These are phyloP conservation scores for Xylaria intraflava DNA, from an alignment of 495 filamentous ascomycete species.

Conservation along the genomic window DNA sequence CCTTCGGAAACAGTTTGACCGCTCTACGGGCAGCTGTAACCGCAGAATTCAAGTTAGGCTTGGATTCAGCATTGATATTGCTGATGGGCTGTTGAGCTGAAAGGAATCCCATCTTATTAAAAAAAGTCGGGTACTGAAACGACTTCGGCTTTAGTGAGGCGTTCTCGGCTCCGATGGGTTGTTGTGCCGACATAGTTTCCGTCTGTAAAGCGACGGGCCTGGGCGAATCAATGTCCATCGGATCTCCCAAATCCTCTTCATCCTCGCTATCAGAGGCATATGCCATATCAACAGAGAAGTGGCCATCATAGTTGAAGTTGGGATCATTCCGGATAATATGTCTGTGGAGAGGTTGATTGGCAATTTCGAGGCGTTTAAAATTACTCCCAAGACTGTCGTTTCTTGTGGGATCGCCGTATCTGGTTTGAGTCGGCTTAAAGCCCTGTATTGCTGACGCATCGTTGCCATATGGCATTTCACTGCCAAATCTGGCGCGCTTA, in stretches of 20 bases:
- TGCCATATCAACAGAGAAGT: constrained; percentile 4
- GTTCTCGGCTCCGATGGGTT: not conserved
- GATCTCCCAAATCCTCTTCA: constrained; percentile 2
- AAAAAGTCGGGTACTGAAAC: not conserved
- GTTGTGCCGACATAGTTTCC: not conserved
- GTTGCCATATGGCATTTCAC: not conserved
- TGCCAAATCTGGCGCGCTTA: not conserved
- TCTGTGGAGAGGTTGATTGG: not conserved
- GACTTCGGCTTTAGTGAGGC: not conserved
- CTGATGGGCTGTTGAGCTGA: not conserved
- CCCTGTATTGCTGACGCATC: too few relatives aligned
- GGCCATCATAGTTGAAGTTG: constrained; percentile 3
- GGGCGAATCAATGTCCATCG: constrained; percentile 8
- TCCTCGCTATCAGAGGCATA: constrained; percentile 8
- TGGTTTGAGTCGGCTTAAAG: too few relatives aligned
- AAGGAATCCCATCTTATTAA: constrained; percentile 3
- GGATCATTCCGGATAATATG: not conserved
- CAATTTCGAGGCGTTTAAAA: too few relatives aligned
- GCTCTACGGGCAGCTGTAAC: constrained; percentile 3
- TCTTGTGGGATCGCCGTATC: too few relatives aligned
- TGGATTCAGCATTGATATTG: not conserved
- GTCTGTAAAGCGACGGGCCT: constrained; percentile 1
- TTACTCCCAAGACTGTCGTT: too few relatives aligned
- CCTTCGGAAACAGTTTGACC: constrained; percentile 1
- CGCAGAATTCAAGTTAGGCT: not conserved